Base-by-base conservation (phyloP, 2,329 filamentous ascomycete species). In the Fusarium coicis region DNA sequence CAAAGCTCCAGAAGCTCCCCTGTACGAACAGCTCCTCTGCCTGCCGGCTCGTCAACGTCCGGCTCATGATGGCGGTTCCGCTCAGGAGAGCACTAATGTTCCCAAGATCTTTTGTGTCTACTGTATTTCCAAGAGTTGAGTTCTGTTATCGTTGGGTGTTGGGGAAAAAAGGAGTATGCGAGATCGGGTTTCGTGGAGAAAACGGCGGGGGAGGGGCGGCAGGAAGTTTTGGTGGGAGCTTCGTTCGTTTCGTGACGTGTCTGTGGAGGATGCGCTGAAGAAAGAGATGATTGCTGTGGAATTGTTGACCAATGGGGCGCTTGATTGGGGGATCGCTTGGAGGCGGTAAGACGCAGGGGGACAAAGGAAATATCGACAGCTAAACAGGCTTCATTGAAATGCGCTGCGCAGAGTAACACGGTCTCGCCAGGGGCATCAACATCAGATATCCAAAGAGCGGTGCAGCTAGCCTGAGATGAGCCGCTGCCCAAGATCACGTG, bases 1-100 rank as follows among this genome's bases (percentile, higher is more conserved):
- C 63, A 57, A 68, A 69, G 65, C 62, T 63, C 53, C 47, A 47
- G 66, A 66, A 66, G 68, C 64, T 68, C 68, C 40, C 58, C 61
- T 68, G 49, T 70, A 88, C 92, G 83, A 88, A 96, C 93, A 96
- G 91, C 88, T 96, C 94, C 84, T 96, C 94, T 73, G 93, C 93
- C 86, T 97, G 94, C 80, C 93, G 67, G 71, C 71, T 74, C 59
- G 71, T 74, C 71, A 74, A 73, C 30, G 63, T 74, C 70, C 71
- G 70, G 58, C 71, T 73, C 71, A 74, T 73, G 52, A 56, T 73
- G 50, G 71, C 66, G 55, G 70, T 68, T 54, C 63, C 63, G 66
- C 70, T 73, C 60, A 28, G 36, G 37, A 52, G 37, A 52, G 70
- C 66, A 60, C 43, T 55, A 47, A 28, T 39, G 16, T 43, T 39